phyloP scores from a whole-genome alignment of 306 rosid genomes.

The Castanopsis chinensis region DNA sequence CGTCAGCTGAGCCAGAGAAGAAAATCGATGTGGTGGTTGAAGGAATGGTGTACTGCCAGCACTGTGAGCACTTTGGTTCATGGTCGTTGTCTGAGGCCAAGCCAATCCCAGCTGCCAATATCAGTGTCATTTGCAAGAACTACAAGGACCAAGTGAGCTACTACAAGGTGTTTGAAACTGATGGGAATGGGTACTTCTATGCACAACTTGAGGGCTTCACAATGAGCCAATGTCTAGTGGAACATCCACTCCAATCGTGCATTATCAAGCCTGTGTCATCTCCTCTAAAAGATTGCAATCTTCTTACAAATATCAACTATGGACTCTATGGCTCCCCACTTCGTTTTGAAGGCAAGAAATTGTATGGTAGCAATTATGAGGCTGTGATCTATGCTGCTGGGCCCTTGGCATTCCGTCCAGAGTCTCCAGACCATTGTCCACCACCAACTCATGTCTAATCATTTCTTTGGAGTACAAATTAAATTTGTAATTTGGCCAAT shows the following conservation, averaged over 20 bases:
- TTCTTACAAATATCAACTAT: slow-evolving; percentile 64
- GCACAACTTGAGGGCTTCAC: slow-evolving; percentile 67
- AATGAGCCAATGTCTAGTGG: slow-evolving; percentile 48
- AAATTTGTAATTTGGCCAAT: background rate
- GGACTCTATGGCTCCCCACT: slow-evolving; percentile 71
- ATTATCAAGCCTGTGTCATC: slow-evolving; percentile 72
- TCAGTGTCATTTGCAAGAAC: slow-evolving; percentile 80
- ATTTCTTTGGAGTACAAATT: background rate
- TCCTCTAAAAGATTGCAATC: slow-evolving; percentile 56
- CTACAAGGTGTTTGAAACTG: slow-evolving; percentile 72
- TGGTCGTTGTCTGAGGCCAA: slow-evolving; percentile 76
- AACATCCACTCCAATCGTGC: slow-evolving; percentile 88
- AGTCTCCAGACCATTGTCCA: slow-evolving; percentile 40
- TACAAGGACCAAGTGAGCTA: slow-evolving; percentile 57
- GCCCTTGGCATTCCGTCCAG: slow-evolving; percentile 90
- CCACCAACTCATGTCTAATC: slow-evolving; percentile 12
- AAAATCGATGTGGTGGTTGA: slow-evolving; percentile 62
- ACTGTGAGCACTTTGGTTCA: slow-evolving; percentile 61
- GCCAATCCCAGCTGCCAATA: slow-evolving; percentile 66
- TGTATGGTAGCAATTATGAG: slow-evolving; percentile 53
- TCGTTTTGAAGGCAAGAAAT: slow-evolving; percentile 62
- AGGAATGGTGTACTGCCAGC: slow-evolving; percentile 79
- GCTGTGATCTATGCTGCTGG: slow-evolving; percentile 81
- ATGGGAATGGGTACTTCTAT: slow-evolving; percentile 65
- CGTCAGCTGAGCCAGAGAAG: slow-evolving; percentile 37